A percentile compares a stretch with the other conserved stretches of the same genome.
phyloP scores from a whole-genome alignment of 495 filamentous ascomycete genomes.

The Aspergillus conjunctus region DNA sequence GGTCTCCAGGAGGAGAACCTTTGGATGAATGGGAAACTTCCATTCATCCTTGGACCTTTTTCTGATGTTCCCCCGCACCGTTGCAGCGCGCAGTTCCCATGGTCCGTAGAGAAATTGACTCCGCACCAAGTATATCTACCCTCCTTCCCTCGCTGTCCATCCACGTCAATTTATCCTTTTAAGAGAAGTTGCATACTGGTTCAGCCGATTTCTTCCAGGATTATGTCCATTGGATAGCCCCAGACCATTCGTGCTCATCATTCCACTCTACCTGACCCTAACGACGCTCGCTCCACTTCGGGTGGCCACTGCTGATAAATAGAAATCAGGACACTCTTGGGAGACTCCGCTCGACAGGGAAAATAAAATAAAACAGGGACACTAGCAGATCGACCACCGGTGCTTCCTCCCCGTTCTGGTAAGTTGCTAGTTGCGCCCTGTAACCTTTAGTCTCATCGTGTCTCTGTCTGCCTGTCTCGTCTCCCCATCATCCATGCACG shows the following conservation, averaged over 20 bases:
- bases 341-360: slow-evolving; percentile 16
- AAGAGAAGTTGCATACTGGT: too few relatives aligned
- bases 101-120: not conserved
- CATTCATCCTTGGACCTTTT: slow-evolving; percentile 4
- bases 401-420: slow-evolving; percentile 27
- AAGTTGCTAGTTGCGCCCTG: slow-evolving; percentile 28
- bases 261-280: slow-evolving; percentile 13
- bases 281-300: slow-evolving; percentile 19
- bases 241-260: slow-evolving; percentile 22
- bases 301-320: slow-evolving; percentile 15
- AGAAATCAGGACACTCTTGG: not conserved
- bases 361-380: slow-evolving; percentile 15
- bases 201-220: too few relatives aligned
- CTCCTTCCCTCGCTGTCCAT: not conserved
- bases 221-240: too few relatives aligned
- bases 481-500: slow-evolving; percentile 18
- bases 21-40: slow-evolving; percentile 3
- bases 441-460: slow-evolving; percentile 20
- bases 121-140: slow-evolving; percentile 2
- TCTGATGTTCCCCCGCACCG: not conserved
- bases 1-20: not conserved
- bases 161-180: not conserved
- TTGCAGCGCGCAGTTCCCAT: not conserved
- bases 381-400: slow-evolving; percentile 26
- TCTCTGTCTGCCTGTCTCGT: slow-evolving; percentile 21